Evolutionary conservation across 2,329 filamentous ascomycete genomes (phyloP), one percentile per base, ranked within the genome.

Genomic region (Cryphonectria nitschkei): DNA sequence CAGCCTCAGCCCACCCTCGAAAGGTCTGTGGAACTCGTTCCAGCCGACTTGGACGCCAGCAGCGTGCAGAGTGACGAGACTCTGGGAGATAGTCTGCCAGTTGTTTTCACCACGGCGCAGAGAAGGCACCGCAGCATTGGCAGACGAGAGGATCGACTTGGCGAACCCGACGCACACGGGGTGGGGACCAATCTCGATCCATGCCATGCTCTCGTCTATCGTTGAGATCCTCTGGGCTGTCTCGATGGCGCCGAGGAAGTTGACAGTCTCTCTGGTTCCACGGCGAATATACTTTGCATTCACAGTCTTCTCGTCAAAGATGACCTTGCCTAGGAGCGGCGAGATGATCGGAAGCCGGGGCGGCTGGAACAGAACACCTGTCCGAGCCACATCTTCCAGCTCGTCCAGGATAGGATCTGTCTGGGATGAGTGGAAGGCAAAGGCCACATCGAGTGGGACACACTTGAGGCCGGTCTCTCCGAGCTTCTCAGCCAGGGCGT

Each of bases 111-210:
- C 84, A 34, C 86, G 82, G 52, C 85, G 86, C 3, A 91, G 81
- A 0, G 88, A 87, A 7, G 86, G 82, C 7, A 85, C 80, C 13
- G 84, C 82, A 22, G 80, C 78, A 43, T 81, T 80, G n/a, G 80
- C 75, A 14, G 79, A 73, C 29, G 80, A 79, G 46, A 88, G 79
- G 7, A 82, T 87, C 3, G 84, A 81, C 78, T 86, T 87, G 70
- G 92, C 84, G 81, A 93, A 90, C 34, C 84, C 84, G 11, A 83
- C 82, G 79, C 88, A 90, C 13, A 92, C 85, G 0, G 90, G 89
- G 73, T 92, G 88, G 3, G 91, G 89, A 0, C 92, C 91, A 70
- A 93, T 82, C 75, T 94, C 92, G 63, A 93, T 77, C 86, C 88
- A 93, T 8, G 14, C 65, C 58, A 22, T 60, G 34, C n/a, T 67